Base-by-base conservation (phyloP, 2,329 filamentous ascomycete species). In the Sporothrix brasiliensis region DNA sequence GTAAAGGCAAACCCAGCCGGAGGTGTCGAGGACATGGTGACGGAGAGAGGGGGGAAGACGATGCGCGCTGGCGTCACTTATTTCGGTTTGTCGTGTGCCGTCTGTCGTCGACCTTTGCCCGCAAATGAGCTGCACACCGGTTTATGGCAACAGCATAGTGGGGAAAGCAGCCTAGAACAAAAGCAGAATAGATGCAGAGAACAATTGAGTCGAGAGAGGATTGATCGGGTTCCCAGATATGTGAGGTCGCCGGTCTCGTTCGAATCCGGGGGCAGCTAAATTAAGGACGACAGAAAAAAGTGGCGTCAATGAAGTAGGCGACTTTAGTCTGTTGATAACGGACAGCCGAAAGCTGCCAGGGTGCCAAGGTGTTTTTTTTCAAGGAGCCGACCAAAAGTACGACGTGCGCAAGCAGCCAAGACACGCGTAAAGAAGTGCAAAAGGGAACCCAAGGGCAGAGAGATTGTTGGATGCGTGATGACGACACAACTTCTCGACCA, bases 1-100 rank as follows among this genome's bases (percentile, higher is more conserved):
- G 83, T 80, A 77, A 86, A 85, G 73, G 80, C 80, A 70, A 82
- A 79, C 66, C 79, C 77, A 4, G 83, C 16, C 2, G 70, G 70
- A 1, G 70, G 70, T 41, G 58, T 80, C 72, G 80, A 82, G 65
- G 84, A 83, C 84, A 86, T 86, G 74, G 75, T 58, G 19, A 19
- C 19, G 49, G 49, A n/a, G 16, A 34, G 7, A 34, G 34, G 34
- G 30, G 34, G 34, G 2, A 49, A 16, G 13, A 14, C 44, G 44
- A 16, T 5, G 14, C 13, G 44, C 16, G 14, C 16, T 5, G 44
- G 14, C 14, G 44, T n/a, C 49, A 41, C 27, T 44, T 52, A 11
- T 69, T 52, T 60, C 21, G 16, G 6, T 39, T 41, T 60, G 56
- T 6, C 10, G 6, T 50, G 16, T 67, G 34, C 14, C 60, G 53